Conservation (phyloP, 495 filamentous ascomycete genomes). For the Daldinia vernicosa region DNA sequence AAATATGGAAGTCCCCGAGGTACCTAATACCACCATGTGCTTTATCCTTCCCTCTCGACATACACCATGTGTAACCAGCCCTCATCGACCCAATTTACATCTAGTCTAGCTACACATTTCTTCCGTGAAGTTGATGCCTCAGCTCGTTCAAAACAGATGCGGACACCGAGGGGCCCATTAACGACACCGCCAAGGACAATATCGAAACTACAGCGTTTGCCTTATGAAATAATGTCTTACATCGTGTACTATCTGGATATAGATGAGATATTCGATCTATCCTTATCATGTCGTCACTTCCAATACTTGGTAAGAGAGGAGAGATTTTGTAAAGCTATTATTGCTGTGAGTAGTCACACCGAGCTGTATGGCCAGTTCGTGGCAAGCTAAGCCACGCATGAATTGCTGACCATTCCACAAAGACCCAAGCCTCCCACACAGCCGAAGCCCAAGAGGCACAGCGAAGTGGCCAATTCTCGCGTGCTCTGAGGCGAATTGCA, state of each 20-base stretch:
- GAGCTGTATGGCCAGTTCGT: not conserved
- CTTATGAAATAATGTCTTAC: constrained; percentile 71
- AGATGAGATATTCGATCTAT: constrained; percentile 60
- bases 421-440: constrained; percentile 66
- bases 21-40: not conserved
- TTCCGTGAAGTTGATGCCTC: not conserved
- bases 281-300: constrained; percentile 62
- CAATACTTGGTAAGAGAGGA: constrained; percentile 64
- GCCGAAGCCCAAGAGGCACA: constrained; percentile 66
- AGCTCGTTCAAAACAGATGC: constrained; percentile 11
- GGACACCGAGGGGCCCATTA: constrained; percentile 6
- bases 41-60: not conserved
- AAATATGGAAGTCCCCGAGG: constrained; percentile 10
- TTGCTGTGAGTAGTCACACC: constrained; percentile 60
- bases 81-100: not conserved
- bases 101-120: constrained; percentile 1
- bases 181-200: constrained; percentile 20
- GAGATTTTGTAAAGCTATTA: constrained; percentile 66
- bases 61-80: constrained; percentile 7
- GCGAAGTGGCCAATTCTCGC: constrained; percentile 58
- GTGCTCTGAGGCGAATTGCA: constrained; percentile 66
- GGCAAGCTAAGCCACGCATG: not conserved
- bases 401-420: constrained; percentile 20
- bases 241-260: constrained; percentile 64
- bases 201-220: constrained; percentile 50